Conservation (phyloP, 2,329 filamentous ascomycete species). For the Keithomyces neogunnii region DNA sequence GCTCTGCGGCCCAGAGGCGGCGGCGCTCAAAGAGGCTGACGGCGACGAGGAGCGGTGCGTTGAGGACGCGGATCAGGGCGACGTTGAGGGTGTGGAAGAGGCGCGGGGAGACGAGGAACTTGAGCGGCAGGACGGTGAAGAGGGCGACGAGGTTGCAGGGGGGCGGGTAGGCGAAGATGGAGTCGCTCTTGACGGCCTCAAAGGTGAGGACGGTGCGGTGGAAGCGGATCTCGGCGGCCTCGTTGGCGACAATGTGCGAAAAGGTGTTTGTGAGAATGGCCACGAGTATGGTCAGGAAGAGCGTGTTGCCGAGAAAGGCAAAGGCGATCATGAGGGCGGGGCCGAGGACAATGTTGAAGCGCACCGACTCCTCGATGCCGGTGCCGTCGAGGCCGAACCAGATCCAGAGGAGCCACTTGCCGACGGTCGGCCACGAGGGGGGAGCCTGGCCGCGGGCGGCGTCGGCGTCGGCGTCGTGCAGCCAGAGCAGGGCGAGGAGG, state of each 20-base stretch:
- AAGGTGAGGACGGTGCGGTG: constrained; percentile 64
- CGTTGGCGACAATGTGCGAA: constrained; percentile 59
- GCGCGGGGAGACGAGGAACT: constrained; percentile 50
- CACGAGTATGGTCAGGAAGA: constrained; percentile 67
- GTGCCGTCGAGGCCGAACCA: constrained; percentile 68
- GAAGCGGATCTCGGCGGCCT: constrained; percentile 63
- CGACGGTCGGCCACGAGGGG: constrained; percentile 43
- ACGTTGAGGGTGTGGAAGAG: constrained; percentile 69
- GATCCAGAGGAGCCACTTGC: constrained; percentile 73
- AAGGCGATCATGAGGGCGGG: constrained; percentile 64
- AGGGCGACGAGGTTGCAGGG: constrained; percentile 64
- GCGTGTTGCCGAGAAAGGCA: constrained; percentile 65
- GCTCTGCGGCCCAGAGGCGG: constrained; percentile 28
- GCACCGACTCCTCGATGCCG: constrained; percentile 39
- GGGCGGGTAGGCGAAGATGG: constrained; percentile 60
- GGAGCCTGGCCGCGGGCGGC: constrained; percentile 21
- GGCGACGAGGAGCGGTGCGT: constrained; percentile 53
- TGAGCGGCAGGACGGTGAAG: constrained; percentile 54
- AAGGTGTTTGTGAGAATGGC: constrained; percentile 68
- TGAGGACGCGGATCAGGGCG: constrained; percentile 51
- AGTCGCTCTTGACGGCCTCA: constrained; percentile 65
- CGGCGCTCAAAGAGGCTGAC: constrained; percentile 55
- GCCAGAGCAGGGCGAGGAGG: constrained; percentile 60
- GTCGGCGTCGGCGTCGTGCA: constrained; percentile 27
- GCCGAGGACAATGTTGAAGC: constrained; percentile 60